phyloP scores from a whole-genome alignment of 495 filamentous ascomycete genomes.

The Aspergillus baeticus region DNA sequence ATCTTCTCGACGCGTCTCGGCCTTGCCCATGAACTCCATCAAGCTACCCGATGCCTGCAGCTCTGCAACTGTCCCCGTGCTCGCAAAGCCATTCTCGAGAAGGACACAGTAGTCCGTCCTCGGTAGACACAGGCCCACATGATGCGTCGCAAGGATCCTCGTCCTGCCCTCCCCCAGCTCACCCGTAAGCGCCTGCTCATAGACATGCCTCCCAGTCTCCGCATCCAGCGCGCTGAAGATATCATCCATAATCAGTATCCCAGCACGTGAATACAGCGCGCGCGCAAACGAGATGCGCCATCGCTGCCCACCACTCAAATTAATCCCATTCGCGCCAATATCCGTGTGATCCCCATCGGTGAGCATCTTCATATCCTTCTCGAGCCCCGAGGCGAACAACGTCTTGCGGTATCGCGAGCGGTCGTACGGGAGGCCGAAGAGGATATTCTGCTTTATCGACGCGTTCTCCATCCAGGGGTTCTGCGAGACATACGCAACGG shows the following conservation, averaged over 20 bases:
- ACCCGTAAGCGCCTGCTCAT: constrained; percentile 69
- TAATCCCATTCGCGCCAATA: constrained; percentile 77
- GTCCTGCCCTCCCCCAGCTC: constrained; percentile 66
- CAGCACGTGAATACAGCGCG: constrained; percentile 76
- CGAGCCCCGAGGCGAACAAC: constrained; percentile 62
- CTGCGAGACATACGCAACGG: constrained; percentile 73
- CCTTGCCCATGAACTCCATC: constrained; percentile 53
- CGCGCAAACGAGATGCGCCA: constrained; percentile 76
- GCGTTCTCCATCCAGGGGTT: constrained; percentile 84
- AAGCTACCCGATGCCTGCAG: constrained; percentile 51
- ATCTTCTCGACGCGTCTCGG: constrained; percentile 48
- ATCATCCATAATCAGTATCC: constrained; percentile 73
- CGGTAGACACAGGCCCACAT: constrained; percentile 67
- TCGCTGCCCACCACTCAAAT: constrained; percentile 74
- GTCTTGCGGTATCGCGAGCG: constrained; percentile 63
- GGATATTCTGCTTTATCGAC: constrained; percentile 69
- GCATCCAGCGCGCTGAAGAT: constrained; percentile 68
- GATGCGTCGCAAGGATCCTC: constrained; percentile 75
- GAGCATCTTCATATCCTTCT: constrained; percentile 71
- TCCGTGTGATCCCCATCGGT: constrained; percentile 71
- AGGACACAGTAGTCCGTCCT: constrained; percentile 68
- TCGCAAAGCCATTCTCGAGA: constrained; percentile 61
- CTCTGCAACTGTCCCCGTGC: constrained; percentile 49
- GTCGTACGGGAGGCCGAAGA: constrained; percentile 67
- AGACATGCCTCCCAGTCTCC: constrained; percentile 73